Conservation (phyloP, 306 rosid species). For the Quercus parvula region DNA sequence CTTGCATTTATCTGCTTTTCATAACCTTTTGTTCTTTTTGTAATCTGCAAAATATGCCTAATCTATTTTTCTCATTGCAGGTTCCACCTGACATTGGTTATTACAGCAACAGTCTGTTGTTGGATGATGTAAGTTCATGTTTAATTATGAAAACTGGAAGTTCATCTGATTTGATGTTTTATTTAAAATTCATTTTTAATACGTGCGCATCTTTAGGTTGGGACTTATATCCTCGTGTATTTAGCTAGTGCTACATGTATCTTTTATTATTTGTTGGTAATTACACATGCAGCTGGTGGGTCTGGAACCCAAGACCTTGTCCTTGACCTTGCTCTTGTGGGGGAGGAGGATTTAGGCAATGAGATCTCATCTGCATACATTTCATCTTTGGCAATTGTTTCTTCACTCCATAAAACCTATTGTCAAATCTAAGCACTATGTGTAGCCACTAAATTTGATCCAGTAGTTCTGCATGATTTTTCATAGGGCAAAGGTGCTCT, state of each 20-base stretch:
- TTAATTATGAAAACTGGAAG: not conserved
- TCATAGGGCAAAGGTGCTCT: too few relatives aligned
- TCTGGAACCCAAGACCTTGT: too few relatives aligned
- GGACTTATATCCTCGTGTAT: too few relatives aligned
- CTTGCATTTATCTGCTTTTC: not conserved
- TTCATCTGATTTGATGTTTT: not conserved
- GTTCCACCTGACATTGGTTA: slow-evolving; percentile 80
- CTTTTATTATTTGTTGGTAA: too few relatives aligned
- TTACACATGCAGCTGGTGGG: too few relatives aligned
- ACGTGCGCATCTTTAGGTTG: not conserved
- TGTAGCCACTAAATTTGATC: not conserved
- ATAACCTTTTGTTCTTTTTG: slow-evolving; percentile 1
- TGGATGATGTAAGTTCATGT: slow-evolving; percentile 86
- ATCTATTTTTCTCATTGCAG: slow-evolving; percentile 39
- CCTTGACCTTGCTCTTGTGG: too few relatives aligned
- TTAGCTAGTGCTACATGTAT: not conserved
- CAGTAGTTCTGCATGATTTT: too few relatives aligned
- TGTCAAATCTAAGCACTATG: not conserved
- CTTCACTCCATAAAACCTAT: not conserved
- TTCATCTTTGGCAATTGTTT: not conserved
- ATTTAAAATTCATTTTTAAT: not conserved
- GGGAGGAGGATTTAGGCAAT: not conserved
- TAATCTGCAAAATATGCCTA: slow-evolving; percentile 10
- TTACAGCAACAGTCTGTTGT: slow-evolving; percentile 84
- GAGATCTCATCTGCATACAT: not conserved